Conservation (phyloP, 192 early-diverging fungal species). For the Cetraspora pellucida region DNA sequence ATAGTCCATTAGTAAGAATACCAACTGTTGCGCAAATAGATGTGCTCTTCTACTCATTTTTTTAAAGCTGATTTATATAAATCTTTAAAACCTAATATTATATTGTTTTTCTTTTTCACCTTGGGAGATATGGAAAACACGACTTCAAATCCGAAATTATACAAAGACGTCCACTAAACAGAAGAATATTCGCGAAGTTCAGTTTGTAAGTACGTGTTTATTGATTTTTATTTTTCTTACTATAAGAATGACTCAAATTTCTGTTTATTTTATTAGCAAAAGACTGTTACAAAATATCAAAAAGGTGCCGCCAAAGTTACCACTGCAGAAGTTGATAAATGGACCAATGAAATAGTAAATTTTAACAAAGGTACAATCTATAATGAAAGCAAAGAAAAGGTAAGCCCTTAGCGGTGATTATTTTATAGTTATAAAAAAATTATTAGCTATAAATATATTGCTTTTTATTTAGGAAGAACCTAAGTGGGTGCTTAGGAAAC, state of each 20-base stretch:
- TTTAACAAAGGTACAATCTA: too few relatives aligned
- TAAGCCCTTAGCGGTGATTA: too few relatives aligned
- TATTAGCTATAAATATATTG: too few relatives aligned
- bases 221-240: slow-evolving; percentile 27
- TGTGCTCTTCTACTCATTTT: slow-evolving; percentile 8
- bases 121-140: slow-evolving; percentile 28
- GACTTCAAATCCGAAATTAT: slow-evolving; percentile 19
- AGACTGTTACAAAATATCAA: slow-evolving; percentile 30
- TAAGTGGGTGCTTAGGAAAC: too few relatives aligned
- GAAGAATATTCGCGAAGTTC: slow-evolving; percentile 17
- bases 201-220: slow-evolving; percentile 29
- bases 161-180: slow-evolving; percentile 17
- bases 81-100: slow-evolving; percentile 21
- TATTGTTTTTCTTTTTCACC: too few relatives aligned
- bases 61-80: slow-evolving; percentile 23
- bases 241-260: slow-evolving; percentile 25
- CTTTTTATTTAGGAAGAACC: too few relatives aligned
- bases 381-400: slow-evolving; percentile 24
- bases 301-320: slow-evolving; percentile 27
- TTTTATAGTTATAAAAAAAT: too few relatives aligned
- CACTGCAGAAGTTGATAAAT: slow-evolving; percentile 29
- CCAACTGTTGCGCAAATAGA: too few relatives aligned
- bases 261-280: slow-evolving; percentile 33
- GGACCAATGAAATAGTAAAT: slow-evolving; percentile 28
- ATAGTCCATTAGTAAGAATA: too few relatives aligned